Base-by-base conservation (phyloP, 1,284 basidiomycete species). In the Somion occarium region DNA sequence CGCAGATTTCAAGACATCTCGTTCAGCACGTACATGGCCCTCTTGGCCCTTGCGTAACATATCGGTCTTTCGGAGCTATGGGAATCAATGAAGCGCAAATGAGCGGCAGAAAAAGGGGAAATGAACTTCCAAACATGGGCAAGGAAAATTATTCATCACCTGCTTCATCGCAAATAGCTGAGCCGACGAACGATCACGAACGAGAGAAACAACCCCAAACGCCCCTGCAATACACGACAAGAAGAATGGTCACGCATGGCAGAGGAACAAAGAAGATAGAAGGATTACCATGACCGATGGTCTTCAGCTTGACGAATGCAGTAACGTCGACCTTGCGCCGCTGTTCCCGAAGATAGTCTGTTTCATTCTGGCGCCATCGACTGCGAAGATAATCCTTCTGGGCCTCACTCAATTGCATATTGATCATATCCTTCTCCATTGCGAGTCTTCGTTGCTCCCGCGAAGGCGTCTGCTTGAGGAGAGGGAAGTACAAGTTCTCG, bases 41-140 rank as follows among this genome's bases (percentile, higher is more conserved):
- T 98, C 95, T 70, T 98, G 96, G n/a, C 92, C 93, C 72, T 96
- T 96, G 45, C 91, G 85, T 59, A 98, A 78, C 93, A 98, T 98
- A 68, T 98, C 95, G 52, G 85, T 85, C 73, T 98, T 99, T 50
- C 94, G 83, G 62, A 97, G 76, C 90, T 94, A 26, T 3, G 64
- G 51, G 51, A 7, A 50, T n/a, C n/a, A 59, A 64, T 11, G 37
- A 37, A 44, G 38, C 48, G 38, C 44, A 20, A 38, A 46, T 51
- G 27, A 52, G 53, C 50, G 47, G 45, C 24, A 18, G 34, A 52
- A n/a, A 55, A 50, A 59, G 26, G 59, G 61, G 59, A 62, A 43
- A 54, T 65, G 60, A 57, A 58, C 54, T 59, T 56, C 46, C 54
- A 50, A 57, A 56, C 51, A 53, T 54, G 53, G 48, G 53, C 44